Conservation (phyloP, 768 basidiomycete genomes). For the Inosperma sp. region DNA sequence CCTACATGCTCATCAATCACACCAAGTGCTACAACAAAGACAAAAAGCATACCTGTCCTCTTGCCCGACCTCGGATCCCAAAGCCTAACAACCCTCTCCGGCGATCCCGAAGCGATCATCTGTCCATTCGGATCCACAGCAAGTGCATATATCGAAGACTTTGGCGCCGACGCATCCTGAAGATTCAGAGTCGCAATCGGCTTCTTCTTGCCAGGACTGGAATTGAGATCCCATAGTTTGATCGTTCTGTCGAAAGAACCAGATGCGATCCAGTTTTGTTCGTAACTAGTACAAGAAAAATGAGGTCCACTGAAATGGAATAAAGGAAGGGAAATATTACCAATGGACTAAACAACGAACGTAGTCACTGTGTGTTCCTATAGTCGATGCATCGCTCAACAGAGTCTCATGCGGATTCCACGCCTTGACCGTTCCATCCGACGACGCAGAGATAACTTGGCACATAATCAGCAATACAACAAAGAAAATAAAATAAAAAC, state of each 20-base stretch:
- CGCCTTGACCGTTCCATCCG: constrained; percentile 89
- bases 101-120: constrained; percentile 83
- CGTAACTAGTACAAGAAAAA: constrained; percentile 45
- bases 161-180: constrained; percentile 60
- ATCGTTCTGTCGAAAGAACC: constrained; percentile 94
- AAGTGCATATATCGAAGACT: constrained; percentile 74
- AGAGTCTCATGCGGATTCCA: constrained; percentile 80
- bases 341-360: constrained; percentile 75
- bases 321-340: constrained; percentile 34
- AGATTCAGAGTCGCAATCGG: constrained; percentile 64
- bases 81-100: constrained; percentile 83
- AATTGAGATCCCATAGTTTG: constrained; percentile 86
- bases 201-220: constrained; percentile 38
- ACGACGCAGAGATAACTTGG: constrained; percentile 88
- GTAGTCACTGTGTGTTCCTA: constrained; percentile 82
- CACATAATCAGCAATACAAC: constrained; percentile 6
- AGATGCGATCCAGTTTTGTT: constrained; percentile 84
- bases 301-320: background rate
- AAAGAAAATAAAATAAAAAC: background rate
- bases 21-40: background rate
- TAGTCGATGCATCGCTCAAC: constrained; percentile 54
- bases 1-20: constrained; percentile 31
- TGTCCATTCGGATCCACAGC: constrained; percentile 76
- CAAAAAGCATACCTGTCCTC: constrained; percentile 42
- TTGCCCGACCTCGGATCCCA: constrained; percentile 93